These are phyloP conservation scores for Apodospora peruviana DNA, from an alignment of 495 filamentous ascomycete genomes.

Conservation along the genomic window DNA sequence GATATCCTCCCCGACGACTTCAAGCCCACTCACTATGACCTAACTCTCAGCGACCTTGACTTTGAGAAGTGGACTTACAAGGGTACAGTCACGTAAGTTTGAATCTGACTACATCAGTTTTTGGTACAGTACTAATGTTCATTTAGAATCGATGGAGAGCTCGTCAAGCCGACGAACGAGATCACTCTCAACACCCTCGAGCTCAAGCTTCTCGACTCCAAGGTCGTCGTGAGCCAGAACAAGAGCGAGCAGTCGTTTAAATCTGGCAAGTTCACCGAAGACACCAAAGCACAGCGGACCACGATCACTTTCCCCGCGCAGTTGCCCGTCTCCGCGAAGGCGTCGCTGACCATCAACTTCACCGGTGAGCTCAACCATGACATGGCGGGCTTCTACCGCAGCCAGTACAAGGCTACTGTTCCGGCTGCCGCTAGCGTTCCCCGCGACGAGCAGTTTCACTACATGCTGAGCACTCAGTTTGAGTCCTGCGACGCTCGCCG, in stretches of 20 bases:
- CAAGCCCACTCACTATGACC: conserved; percentile 79
- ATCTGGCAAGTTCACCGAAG: conserved; percentile 64
- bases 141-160: conserved; percentile 44
- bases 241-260: conserved; percentile 48
- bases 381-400: conserved; percentile 96
- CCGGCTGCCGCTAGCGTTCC: conserved; percentile 65
- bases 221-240: conserved; percentile 36
- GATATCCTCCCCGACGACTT: conserved; percentile 56
- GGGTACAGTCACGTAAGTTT: conserved; percentile 61
- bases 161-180: conserved; percentile 58
- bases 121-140: conserved; percentile 5
- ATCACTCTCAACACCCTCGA: conserved; percentile 71
- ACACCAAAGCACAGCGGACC: conserved; percentile 73
- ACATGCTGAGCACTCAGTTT: conserved; percentile 96
- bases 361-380: conserved; percentile 84
- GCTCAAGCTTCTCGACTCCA: conserved; percentile 54
- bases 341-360: conserved; percentile 67
- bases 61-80: conserved; percentile 73
- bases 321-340: conserved; percentile 55
- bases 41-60: conserved; percentile 77
- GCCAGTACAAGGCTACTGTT: conserved; percentile 79
- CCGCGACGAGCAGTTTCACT: conserved; percentile 71
- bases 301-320: conserved; percentile 66
- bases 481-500: conserved; percentile 91
- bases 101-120: no score